Percentiles rank a stretch among this genome's conserved stretches.
These are phyloP conservation scores for Colletotrichum lupini DNA, from an alignment of 2,329 filamentous ascomycete species.

Conservation along the genomic window DNA sequence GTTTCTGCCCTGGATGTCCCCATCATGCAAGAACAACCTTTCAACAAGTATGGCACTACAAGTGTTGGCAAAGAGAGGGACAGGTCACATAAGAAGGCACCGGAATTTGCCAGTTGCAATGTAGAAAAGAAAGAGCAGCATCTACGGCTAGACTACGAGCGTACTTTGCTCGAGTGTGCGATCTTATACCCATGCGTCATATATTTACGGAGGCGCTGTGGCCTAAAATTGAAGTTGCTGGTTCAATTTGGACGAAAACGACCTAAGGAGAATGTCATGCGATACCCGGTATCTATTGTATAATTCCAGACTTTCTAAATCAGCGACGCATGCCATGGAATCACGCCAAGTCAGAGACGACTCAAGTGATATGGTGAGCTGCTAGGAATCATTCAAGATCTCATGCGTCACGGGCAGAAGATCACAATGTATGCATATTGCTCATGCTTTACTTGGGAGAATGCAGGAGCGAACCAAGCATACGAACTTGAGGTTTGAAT, in stretches of 20 bases:
- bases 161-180: not conserved
- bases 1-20: not conserved
- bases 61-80: not conserved
- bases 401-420: not conserved
- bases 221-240: not conserved
- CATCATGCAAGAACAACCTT: not conserved
- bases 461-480: no score
- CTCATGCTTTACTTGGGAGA: no score
- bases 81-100: not conserved
- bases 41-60: not conserved
- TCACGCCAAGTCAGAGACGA: not conserved
- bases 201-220: not conserved
- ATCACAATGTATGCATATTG: no score
- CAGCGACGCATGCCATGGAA: not conserved
- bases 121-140: not conserved
- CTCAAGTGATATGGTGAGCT: not conserved
- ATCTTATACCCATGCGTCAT: not conserved
- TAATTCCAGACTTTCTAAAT: not conserved
- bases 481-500: not conserved
- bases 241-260: not conserved
- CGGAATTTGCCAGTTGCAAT: not conserved
- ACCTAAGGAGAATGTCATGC: not conserved
- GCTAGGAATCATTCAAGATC: not conserved
- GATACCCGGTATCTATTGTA: not conserved
- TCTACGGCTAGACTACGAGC: not conserved